Evolutionary conservation across 495 filamentous ascomycete species (phyloP).

Genomic region (Bacidia rubella): DNA sequence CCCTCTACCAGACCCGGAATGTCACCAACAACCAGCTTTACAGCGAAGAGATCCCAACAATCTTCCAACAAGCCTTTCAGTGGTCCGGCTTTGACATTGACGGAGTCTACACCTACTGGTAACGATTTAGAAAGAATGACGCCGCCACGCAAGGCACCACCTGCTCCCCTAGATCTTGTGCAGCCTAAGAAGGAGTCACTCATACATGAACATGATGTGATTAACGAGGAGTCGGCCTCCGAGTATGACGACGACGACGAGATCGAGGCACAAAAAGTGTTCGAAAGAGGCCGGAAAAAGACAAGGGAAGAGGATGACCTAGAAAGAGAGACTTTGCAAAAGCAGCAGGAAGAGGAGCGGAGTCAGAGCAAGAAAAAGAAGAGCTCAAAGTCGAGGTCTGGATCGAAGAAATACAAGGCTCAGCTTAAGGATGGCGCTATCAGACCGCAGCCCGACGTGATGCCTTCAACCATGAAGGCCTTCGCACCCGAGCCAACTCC

Average conservation of each 20-base stretch:
- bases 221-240: slow-evolving; percentile 55
- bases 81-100: slow-evolving; percentile 11
- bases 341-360: slow-evolving; percentile 47
- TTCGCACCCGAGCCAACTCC: slow-evolving; percentile 12
- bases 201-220: slow-evolving; percentile 31
- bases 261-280: slow-evolving; percentile 44
- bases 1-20: slow-evolving; percentile 9
- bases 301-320: slow-evolving; percentile 82
- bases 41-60: slow-evolving; percentile 18
- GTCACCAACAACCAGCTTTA: slow-evolving; percentile 19
- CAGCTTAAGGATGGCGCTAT: not conserved
- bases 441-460: not conserved
- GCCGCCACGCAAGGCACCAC: slow-evolving; percentile 64
- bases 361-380: slow-evolving; percentile 52
- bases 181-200: slow-evolving; percentile 27
- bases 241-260: slow-evolving; percentile 72
- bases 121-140: slow-evolving; percentile 24
- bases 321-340: slow-evolving; percentile 52
- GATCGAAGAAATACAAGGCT: slow-evolving; percentile 3
- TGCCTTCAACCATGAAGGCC: slow-evolving; percentile 12
- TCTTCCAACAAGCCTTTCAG: slow-evolving; percentile 10
- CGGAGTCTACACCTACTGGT: slow-evolving; percentile 13
- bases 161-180: slow-evolving; percentile 66
- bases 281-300: slow-evolving; percentile 64
- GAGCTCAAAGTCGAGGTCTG: slow-evolving; percentile 28